Evolutionary conservation across 345 rosid species (phyloP), one percentile per base, ranked within the genome.

Genomic region (Salix purpurea): DNA sequence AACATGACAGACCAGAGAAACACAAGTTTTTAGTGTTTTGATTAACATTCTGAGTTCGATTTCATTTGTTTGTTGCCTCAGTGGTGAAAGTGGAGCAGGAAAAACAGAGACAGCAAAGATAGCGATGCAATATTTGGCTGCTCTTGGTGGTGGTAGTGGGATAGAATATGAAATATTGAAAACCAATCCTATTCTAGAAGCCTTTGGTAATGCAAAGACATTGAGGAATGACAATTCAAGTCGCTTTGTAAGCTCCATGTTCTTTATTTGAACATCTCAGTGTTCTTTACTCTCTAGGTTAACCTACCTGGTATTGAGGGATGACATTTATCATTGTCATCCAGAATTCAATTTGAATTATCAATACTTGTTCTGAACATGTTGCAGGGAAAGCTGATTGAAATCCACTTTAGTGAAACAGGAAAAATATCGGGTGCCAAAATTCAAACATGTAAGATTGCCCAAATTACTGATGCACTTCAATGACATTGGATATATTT

Each of bases 51-150:
- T 50, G n/a, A 21, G 30, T 70, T n/a, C 34, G 5, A 52, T 40
- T 71, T 78, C 65, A 62, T 67, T 80, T 89, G 58, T 77, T 87
- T 89, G 58, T 77, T 87, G 76, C 76, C 76, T 30, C 89, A 96
- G 99, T 40, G 99, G 99, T 72, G 99, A 95, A 86, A 95, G 99
- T 89, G 99, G 98, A 79, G 99, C 99, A 24, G 99, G 99, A 76
- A 96, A 96, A 86, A 96, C 99, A 30, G 98, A 96, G 89, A 93
- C 99, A 32, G 99, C 99, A 66, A 96, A 96, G 90, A 96, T 96
- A 86, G 97, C 98, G 62, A 96, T 96, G 99, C 99, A 96, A 73
- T 96, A 93, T 86, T 85, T 96, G 86, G 99, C 99, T 83, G 97
- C 98, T 77, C 98, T 93, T 80, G 99, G 99, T 82, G 99, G 98